Evolutionary conservation across 2,329 filamentous ascomycete genomes (phyloP).

Genomic region (Nigrospora sphaerica): DNA sequence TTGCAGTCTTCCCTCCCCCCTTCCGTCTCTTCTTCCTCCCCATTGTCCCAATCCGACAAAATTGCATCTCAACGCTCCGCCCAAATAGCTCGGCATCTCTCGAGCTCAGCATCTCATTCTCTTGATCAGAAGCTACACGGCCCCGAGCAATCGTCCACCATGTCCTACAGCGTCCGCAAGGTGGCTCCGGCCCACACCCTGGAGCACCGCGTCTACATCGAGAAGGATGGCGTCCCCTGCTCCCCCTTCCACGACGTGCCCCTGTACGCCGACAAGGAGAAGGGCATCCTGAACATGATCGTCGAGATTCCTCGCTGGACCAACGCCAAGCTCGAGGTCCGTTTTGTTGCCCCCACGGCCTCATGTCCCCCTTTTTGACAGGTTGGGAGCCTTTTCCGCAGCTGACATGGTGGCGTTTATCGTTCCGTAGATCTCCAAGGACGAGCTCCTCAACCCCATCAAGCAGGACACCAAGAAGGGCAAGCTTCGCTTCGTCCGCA

Average conservation of each 20-base stretch:
- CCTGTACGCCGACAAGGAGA: conserved; percentile 92
- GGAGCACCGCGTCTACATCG: conserved; percentile 95
- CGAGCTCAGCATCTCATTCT: conserved; percentile 25
- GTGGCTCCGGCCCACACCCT: conserved; percentile 84
- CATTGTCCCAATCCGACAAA: conserved; percentile 16
- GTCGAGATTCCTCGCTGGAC: conserved; percentile 99
- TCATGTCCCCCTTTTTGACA: conserved; percentile 6
- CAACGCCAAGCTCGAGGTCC: conserved; percentile 98
- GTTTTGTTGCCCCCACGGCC: conserved; percentile 23
- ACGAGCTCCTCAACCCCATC: conserved; percentile 96
- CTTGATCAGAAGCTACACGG: conserved; percentile 8
- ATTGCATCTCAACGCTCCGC: conserved; percentile 44
- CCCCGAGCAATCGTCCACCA: conserved; percentile 28
- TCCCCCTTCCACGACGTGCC: conserved; percentile 99
- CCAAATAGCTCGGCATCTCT: conserved; percentile 49
- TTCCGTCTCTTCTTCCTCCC: conserved; percentile 3
- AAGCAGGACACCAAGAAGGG: conserved; percentile 99
- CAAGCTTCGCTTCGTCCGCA: conserved; percentile 98
- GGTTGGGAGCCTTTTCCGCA: not conserved
- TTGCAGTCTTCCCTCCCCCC: conserved; percentile 4
- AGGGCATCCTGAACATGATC: conserved; percentile 97
- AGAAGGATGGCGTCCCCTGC: conserved; percentile 91
- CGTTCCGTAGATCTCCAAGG: conserved; percentile 80
- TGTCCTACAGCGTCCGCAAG: conserved; percentile 78
- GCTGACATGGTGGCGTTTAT: conserved; percentile 3